These are phyloP conservation scores for Edaphochlamys debaryana DNA, from an alignment of 139 green algal genomes.

Conservation along the genomic window DNA sequence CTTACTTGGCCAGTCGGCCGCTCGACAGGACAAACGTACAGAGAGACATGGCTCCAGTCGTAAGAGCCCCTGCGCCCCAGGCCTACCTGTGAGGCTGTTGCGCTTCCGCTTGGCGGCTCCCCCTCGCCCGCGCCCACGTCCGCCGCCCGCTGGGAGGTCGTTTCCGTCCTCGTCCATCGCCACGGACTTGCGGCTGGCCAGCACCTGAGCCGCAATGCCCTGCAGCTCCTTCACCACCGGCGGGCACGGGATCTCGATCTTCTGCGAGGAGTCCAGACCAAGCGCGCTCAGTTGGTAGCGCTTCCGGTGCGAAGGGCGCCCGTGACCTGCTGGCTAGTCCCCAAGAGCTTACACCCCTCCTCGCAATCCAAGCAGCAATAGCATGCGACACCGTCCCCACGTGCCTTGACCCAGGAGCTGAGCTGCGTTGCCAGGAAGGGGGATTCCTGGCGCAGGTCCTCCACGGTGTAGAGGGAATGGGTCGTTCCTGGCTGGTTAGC, in stretches of 20 bases:
- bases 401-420: neutral
- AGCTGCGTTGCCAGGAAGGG: slow-evolving; percentile 20
- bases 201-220: neutral
- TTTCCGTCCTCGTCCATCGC: neutral
- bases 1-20: no score
- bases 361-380: no score
- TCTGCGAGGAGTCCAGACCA: neutral
- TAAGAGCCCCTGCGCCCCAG: no score
- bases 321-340: no score
- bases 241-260: neutral
- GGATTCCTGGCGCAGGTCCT: slow-evolving; percentile 14
- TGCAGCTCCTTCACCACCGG: slow-evolving; percentile 16
- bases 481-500: neutral
- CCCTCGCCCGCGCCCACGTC: neutral
- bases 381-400: no score
- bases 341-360: no score
- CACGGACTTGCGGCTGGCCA: neutral
- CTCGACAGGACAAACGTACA: no score
- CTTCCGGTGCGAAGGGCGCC: no score
- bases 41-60: no score
- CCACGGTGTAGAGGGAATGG: neutral
- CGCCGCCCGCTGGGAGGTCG: neutral
- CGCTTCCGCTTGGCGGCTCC: slow-evolving; percentile 27
- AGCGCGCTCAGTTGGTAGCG: no score
- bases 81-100: slow-evolving; percentile 7